Conservation (phyloP, 2,329 filamentous ascomycete genomes). For the Metarhizium guizhouense region DNA sequence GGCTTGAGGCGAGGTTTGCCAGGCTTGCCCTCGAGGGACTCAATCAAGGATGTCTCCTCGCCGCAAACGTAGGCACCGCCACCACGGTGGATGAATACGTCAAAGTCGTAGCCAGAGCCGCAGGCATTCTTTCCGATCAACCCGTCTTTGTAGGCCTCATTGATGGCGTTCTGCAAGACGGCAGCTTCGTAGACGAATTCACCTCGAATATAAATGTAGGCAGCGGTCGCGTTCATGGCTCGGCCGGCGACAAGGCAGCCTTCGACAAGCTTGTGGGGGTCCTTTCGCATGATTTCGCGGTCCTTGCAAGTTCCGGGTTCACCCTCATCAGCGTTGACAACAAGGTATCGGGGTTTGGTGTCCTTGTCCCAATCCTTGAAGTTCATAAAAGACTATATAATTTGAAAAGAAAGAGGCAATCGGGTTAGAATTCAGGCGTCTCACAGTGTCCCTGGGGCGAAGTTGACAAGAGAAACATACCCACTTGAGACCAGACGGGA, state of each 20-base stretch:
- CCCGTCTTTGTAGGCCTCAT: conserved; percentile 92
- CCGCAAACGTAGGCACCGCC: conserved; percentile 97
- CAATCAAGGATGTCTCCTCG: conserved; percentile 96
- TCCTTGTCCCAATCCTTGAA: conserved; percentile 99
- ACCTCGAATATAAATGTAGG: conserved; percentile 98
- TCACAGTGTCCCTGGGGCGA: not conserved
- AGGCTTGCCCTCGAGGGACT: conserved; percentile 96
- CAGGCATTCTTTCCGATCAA: conserved; percentile 98
- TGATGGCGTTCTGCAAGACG: conserved; percentile 87
- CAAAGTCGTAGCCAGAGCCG: conserved; percentile 93
- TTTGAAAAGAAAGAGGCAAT: not conserved
- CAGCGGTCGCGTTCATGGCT: conserved; percentile 97
- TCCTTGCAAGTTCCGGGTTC: conserved; percentile 99
- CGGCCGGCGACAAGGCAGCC: conserved; percentile 92
- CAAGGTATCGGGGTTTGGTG: conserved; percentile 86
- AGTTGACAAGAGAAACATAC: conserved; percentile 43
- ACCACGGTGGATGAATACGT: conserved; percentile 92
- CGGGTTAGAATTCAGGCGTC: not conserved
- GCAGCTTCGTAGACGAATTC: conserved; percentile 96
- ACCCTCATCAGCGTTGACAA: conserved; percentile 97
- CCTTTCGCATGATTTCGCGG: conserved; percentile 99
- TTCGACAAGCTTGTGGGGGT: conserved; percentile 97
- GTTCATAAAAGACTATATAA: conserved; percentile 93
- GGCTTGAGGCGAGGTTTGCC: conserved; percentile 98
- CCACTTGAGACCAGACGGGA: conserved; percentile 98